Evolutionary conservation across 305 asterid genomes (phyloP).

Genomic region (Plantago lanceolata): DNA sequence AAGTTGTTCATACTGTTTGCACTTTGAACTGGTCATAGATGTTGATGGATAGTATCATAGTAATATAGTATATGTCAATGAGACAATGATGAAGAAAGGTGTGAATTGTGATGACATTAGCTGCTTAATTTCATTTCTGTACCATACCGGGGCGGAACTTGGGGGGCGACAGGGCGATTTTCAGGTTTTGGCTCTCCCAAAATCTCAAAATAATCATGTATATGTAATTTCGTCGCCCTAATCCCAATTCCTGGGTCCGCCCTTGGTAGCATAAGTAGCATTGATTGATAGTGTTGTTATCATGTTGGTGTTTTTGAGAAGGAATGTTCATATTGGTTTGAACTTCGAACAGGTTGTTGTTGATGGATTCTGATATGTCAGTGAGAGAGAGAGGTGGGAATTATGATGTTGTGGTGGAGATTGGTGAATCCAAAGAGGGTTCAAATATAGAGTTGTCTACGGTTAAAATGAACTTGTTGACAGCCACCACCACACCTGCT

Average conservation of each 20-base stretch:
- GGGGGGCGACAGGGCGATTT: no score
- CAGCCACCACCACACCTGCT: slow-evolving; percentile 8
- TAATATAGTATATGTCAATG: not conserved
- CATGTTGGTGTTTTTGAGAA: no score
- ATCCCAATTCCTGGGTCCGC: no score
- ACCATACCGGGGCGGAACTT: no score
- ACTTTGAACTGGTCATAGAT: not conserved
- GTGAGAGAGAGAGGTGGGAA: slow-evolving; percentile 28
- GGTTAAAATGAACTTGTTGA: slow-evolving; percentile 35
- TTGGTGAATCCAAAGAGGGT: slow-evolving; percentile 25
- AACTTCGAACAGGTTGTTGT: not conserved
- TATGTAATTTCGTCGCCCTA: no score
- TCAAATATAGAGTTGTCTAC: slow-evolving; percentile 25
- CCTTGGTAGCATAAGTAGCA: no score
- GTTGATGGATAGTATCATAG: not conserved
- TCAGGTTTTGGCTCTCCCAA: no score
- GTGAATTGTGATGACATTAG: not conserved
- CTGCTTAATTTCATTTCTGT: not conserved
- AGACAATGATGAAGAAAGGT: not conserved
- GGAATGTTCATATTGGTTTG: not conserved
- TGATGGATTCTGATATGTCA: slow-evolving; percentile 35
- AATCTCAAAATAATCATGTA: no score
- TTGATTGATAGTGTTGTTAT: no score
- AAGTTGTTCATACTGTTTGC: not conserved
- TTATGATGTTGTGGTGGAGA: slow-evolving; percentile 43